Conservation (phyloP, 345 rosid genomes). For the Eutrema heterophyllum region DNA sequence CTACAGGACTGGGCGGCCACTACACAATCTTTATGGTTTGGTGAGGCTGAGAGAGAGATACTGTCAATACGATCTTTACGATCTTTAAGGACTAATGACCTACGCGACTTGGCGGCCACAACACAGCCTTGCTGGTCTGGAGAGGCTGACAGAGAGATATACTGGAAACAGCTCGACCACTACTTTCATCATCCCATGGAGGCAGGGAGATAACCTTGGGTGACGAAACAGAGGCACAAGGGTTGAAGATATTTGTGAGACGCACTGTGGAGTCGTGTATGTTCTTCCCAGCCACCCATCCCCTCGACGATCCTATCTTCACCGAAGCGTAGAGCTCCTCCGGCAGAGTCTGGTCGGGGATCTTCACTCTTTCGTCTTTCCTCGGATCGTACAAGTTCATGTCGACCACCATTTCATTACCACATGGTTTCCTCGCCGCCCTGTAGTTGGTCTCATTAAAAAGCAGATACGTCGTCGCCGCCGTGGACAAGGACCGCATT, state of each 20-base stretch:
- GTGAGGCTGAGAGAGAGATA: constrained; percentile 15
- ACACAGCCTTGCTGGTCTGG: constrained; percentile 8
- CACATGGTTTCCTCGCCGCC: background rate
- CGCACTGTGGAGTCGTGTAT: background rate
- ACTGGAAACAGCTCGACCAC: no score
- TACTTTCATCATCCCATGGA: background rate
- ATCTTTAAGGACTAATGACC: background rate
- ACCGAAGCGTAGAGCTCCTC: background rate
- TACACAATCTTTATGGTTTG: constrained; percentile 1
- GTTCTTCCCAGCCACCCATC: background rate
- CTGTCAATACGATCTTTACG: no score
- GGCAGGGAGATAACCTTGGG: constrained; percentile 4
- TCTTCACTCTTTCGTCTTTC: background rate
- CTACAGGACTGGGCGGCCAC: background rate
- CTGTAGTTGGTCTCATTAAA: background rate
- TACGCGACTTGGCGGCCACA: background rate
- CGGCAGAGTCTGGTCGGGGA: background rate
- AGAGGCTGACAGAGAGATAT: constrained; percentile 9
- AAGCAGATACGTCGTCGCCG: constrained; percentile 10
- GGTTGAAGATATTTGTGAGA: constrained; percentile 10
- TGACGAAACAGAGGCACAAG: no score
- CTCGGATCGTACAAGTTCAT: background rate
- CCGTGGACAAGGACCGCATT: background rate
- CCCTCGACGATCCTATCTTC: background rate
- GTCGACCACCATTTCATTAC: background rate